These are phyloP conservation scores for Acer campestre DNA, from an alignment of 345 rosid species.

Conservation along the genomic window DNA sequence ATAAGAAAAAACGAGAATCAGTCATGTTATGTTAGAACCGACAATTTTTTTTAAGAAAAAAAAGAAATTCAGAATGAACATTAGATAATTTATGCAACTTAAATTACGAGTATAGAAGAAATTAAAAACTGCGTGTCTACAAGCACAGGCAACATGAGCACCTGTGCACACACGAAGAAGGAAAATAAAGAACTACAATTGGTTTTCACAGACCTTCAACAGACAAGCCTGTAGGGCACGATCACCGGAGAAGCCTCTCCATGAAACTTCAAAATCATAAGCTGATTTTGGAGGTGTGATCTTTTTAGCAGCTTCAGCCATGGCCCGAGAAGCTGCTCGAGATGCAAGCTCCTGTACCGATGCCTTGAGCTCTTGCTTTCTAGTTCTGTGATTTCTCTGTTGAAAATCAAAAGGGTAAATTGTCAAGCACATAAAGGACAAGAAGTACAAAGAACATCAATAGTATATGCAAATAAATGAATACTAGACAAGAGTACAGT, in stretches of 20 bases:
- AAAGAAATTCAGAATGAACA: neutral
- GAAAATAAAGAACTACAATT: neutral
- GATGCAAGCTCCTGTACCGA: slow-evolving; percentile 86
- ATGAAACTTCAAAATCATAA: slow-evolving; percentile 79
- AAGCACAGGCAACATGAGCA: neutral
- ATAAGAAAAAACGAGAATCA: slow-evolving; percentile 3
- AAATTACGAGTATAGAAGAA: neutral
- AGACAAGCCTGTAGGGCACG: slow-evolving; percentile 54
- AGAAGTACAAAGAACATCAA: neutral
- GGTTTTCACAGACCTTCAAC: slow-evolving; percentile 57
- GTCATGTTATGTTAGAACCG: neutral
- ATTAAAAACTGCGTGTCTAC: neutral
- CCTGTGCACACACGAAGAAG: too few relatives aligned
- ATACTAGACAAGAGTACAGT: neutral
- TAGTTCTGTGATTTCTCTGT: slow-evolving; percentile 43
- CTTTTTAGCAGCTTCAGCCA: slow-evolving; percentile 72
- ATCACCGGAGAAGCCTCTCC: slow-evolving; percentile 80
- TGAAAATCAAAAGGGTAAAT: neutral
- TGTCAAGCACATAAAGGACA: neutral
- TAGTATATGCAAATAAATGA: neutral
- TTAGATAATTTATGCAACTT: neutral
- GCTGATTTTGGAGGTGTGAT: slow-evolving; percentile 75
- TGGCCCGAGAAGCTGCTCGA: slow-evolving; percentile 76
- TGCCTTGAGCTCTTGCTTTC: slow-evolving; percentile 49
- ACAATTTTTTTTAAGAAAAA: neutral